Conservation (phyloP, 2,329 filamentous ascomycete genomes). For the Dothistroma pini region DNA sequence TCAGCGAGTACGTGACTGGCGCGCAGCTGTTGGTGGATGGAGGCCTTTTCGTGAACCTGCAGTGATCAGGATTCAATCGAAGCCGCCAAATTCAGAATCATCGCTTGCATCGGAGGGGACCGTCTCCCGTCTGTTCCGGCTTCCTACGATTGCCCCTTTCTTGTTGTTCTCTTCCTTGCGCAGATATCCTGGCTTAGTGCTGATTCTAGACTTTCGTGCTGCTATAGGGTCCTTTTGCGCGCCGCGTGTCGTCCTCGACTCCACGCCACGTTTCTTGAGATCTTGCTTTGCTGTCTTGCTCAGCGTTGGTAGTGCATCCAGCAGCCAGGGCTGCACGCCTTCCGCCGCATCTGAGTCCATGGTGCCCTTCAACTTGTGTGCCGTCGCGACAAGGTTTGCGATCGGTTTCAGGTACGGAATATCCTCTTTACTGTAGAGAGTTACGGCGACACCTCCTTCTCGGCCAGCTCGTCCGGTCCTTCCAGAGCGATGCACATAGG, state of each 20-base stretch:
- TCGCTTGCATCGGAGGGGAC: constrained; percentile 19
- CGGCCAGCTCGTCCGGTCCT: constrained; percentile 85
- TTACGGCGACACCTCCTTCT: constrained; percentile 83
- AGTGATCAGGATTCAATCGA: constrained; percentile 49
- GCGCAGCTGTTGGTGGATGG: constrained; percentile 84
- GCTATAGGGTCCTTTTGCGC: constrained; percentile 41
- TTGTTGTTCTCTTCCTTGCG: constrained; percentile 64
- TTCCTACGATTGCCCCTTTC: constrained; percentile 39
- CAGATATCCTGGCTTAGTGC: constrained; percentile 76
- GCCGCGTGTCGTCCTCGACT: constrained; percentile 55
- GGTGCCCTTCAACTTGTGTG: constrained; percentile 61
- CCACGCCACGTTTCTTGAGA: constrained; percentile 77
- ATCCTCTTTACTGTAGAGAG: constrained; percentile 93
- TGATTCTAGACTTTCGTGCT: constrained; percentile 63
- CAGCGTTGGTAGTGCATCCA: constrained; percentile 80
- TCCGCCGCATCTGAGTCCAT: constrained; percentile 38
- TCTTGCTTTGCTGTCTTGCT: constrained; percentile 80
- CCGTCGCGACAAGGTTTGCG: constrained; percentile 84
- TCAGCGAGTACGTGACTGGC: constrained; percentile 79
- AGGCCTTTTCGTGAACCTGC: constrained; percentile 83
- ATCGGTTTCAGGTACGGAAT: constrained; percentile 85
- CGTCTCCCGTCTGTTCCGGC: constrained; percentile 31
- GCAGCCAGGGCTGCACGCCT: constrained; percentile 75
- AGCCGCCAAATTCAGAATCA: constrained; percentile 42
- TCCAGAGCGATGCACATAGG: constrained; percentile 90